Conservation (phyloP, 192 early-diverging fungal species). For the Linnemannia hyalina region DNA sequence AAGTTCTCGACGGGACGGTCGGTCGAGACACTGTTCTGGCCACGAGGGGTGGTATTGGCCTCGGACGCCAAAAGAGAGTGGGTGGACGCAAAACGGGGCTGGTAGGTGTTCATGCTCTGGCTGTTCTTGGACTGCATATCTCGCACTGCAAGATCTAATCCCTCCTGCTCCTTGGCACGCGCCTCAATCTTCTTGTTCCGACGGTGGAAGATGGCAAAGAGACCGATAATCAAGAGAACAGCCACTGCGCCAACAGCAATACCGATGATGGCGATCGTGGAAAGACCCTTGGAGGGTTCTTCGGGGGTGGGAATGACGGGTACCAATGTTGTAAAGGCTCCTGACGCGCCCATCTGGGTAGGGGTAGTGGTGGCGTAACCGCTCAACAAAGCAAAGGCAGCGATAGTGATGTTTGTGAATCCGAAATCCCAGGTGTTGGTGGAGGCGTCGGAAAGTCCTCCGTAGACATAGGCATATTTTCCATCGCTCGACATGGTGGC, state of each 20-base stretch:
- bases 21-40: slow-evolving; percentile 39
- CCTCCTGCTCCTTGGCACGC: slow-evolving; percentile 34
- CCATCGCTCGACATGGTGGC: slow-evolving; percentile 14
- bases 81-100: slow-evolving; percentile 39
- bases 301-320: not conserved
- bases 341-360: not conserved
- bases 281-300: slow-evolving; percentile 20
- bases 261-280: slow-evolving; percentile 43
- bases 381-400: not conserved
- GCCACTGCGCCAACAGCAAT: slow-evolving; percentile 45
- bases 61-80: slow-evolving; percentile 40
- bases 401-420: not conserved
- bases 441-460: slow-evolving; percentile 12
- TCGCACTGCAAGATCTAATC: slow-evolving; percentile 30
- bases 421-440: slow-evolving; percentile 44
- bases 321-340: slow-evolving; percentile 11
- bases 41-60: slow-evolving; percentile 37
- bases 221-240: slow-evolving; percentile 21
- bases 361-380: slow-evolving; percentile 13
- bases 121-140: slow-evolving; percentile 42
- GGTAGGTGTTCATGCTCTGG: slow-evolving; percentile 22
- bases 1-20: slow-evolving; percentile 48
- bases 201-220: slow-evolving; percentile 30
- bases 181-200: slow-evolving; percentile 47
- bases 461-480: slow-evolving; percentile 19